These are phyloP conservation scores for Verticillium nubilum DNA, from an alignment of 2,329 filamentous ascomycete species.

Conservation along the genomic window DNA sequence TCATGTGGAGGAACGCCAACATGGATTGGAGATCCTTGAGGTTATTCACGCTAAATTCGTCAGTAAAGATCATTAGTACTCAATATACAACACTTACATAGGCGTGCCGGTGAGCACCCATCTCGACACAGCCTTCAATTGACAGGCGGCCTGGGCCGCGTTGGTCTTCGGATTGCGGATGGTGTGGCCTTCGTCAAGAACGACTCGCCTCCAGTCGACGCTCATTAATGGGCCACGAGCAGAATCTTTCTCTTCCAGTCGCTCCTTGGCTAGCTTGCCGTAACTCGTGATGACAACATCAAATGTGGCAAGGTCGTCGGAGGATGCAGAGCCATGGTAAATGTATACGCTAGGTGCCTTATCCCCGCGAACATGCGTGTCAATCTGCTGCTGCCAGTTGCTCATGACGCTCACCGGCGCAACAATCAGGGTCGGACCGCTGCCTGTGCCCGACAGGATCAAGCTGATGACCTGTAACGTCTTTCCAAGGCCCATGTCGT, in stretches of 20 bases:
- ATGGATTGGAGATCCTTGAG: slow-evolving; percentile 78
- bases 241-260: slow-evolving; percentile 25
- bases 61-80: neutral
- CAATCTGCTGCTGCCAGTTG: slow-evolving; percentile 81
- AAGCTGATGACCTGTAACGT: slow-evolving; percentile 81
- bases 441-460: slow-evolving; percentile 51
- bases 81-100: slow-evolving; percentile 43
- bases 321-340: slow-evolving; percentile 48
- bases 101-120: slow-evolving; percentile 81
- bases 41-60: slow-evolving; percentile 57
- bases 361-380: slow-evolving; percentile 62
- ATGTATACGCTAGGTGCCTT: slow-evolving; percentile 60
- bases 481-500: slow-evolving; percentile 92
- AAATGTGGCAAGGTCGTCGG: slow-evolving; percentile 54
- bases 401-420: slow-evolving; percentile 83
- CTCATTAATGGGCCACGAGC: slow-evolving; percentile 27
- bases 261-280: slow-evolving; percentile 66
- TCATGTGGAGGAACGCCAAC: slow-evolving; percentile 69
- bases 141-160: slow-evolving; percentile 61
- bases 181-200: slow-evolving; percentile 78
- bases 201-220: slow-evolving; percentile 69
- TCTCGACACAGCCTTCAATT: slow-evolving; percentile 62
- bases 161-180: slow-evolving; percentile 76
- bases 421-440: slow-evolving; percentile 69
- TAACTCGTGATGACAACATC: slow-evolving; percentile 84